Evolutionary conservation across 345 rosid species (phyloP).

Genomic region (Clausena lansium): DNA sequence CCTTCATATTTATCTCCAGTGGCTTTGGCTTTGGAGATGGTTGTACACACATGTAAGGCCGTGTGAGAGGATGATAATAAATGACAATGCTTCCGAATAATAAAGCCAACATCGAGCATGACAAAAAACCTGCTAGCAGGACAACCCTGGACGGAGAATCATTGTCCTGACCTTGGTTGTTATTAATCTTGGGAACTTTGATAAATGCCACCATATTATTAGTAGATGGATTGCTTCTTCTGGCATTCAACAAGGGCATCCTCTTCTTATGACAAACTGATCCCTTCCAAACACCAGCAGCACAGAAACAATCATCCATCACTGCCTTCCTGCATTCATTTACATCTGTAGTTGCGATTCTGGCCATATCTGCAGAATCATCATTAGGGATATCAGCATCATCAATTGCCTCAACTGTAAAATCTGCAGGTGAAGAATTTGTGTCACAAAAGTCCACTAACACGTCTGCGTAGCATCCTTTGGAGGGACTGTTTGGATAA

Average conservation of each 20-base stretch:
- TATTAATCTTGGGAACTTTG: constrained; percentile 20
- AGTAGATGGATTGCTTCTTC: constrained; percentile 27
- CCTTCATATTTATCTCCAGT: constrained; percentile 32
- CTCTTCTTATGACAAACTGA: constrained; percentile 29
- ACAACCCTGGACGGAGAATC: constrained; percentile 14
- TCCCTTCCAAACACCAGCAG: constrained; percentile 23
- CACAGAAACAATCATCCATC: constrained; percentile 29
- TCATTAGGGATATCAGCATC: constrained; percentile 26
- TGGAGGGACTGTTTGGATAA: constrained; percentile 33
- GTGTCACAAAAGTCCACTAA: constrained; percentile 32
- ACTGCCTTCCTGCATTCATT: constrained; percentile 21
- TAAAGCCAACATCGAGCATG: constrained; percentile 19
- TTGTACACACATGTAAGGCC: neutral
- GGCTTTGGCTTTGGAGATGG: constrained; percentile 16
- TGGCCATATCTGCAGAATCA: constrained; percentile 16
- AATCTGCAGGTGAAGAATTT: constrained; percentile 14
- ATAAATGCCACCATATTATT: constrained; percentile 24
- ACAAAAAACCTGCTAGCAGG: constrained; percentile 16
- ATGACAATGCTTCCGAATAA: constrained; percentile 19
- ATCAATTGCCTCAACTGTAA: constrained; percentile 14
- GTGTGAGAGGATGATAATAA: constrained; percentile 27
- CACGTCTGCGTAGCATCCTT: constrained; percentile 31
- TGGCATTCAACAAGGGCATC: constrained; percentile 36
- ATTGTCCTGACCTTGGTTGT: neutral
- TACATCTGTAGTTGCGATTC: neutral